Conservation (phyloP, 2,329 filamentous ascomycete species). For the Diplodia corticola region DNA sequence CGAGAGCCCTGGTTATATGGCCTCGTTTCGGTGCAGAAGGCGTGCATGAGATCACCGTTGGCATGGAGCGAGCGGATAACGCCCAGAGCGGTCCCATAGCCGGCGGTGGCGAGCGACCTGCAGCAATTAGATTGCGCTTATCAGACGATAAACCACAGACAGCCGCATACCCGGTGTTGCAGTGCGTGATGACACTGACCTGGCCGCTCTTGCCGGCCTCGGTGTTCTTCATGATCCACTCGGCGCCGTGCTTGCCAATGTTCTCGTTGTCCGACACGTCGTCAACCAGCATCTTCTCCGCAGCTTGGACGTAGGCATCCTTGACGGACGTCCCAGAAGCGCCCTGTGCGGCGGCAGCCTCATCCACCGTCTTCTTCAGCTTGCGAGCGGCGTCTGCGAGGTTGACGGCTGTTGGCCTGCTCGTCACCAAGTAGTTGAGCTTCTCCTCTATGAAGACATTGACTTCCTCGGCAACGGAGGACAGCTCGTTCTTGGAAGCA, state of each 20-base stretch:
- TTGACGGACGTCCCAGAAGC: slow-evolving; percentile 59
- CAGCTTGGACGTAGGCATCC: slow-evolving; percentile 71
- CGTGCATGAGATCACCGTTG: slow-evolving; percentile 68
- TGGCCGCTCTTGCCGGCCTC: slow-evolving; percentile 53
- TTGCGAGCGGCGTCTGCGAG: slow-evolving; percentile 85
- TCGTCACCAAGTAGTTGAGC: slow-evolving; percentile 83
- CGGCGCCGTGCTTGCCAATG: slow-evolving; percentile 80
- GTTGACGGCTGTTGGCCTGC: slow-evolving; percentile 92
- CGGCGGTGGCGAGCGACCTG: slow-evolving; percentile 88
- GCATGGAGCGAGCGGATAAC: slow-evolving; percentile 83
- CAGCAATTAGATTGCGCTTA: neutral
- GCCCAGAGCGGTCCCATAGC: slow-evolving; percentile 94
- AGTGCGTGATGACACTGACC: slow-evolving; percentile 91
- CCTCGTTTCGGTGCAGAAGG: slow-evolving; percentile 94
- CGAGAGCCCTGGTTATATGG: slow-evolving; percentile 98
- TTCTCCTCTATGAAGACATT: slow-evolving; percentile 69
- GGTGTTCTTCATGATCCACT: slow-evolving; percentile 71
- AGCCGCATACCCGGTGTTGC: slow-evolving; percentile 77
- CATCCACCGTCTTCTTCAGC: slow-evolving; percentile 65
- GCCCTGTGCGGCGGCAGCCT: slow-evolving; percentile 46
- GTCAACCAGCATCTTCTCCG: slow-evolving; percentile 82
- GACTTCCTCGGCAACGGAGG: slow-evolving; percentile 61
- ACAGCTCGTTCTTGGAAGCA: slow-evolving; percentile 37
- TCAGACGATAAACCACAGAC: slow-evolving; percentile 28
- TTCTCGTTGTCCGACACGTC: slow-evolving; percentile 84